Conservation (phyloP, 345 rosid species). For the Arabis hirsuta region DNA sequence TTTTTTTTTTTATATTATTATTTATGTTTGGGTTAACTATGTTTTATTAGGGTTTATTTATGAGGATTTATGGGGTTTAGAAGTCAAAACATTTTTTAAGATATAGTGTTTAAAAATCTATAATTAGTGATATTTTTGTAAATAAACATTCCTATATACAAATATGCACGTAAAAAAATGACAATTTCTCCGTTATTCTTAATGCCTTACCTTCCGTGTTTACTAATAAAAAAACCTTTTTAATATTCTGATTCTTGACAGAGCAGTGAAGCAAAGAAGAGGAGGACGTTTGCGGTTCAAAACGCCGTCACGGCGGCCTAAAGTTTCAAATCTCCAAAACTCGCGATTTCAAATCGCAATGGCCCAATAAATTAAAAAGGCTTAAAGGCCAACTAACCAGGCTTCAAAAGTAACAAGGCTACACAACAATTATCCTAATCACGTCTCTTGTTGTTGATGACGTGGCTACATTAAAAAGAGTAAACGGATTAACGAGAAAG, state of each 20-base stretch:
- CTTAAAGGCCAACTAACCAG: constrained; percentile 11
- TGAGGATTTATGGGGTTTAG: too few relatives aligned
- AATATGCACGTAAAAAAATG: too few relatives aligned
- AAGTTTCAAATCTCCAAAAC: background rate
- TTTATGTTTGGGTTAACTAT: too few relatives aligned
- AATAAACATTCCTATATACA: too few relatives aligned
- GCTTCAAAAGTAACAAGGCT: background rate
- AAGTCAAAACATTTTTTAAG: too few relatives aligned
- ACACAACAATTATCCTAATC: background rate
- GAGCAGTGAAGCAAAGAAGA: constrained; percentile 42
- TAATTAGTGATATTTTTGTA: too few relatives aligned
- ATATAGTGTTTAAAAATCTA: too few relatives aligned
- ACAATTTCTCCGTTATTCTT: background rate
- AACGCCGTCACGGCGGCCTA: background rate
- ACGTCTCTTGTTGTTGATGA: constrained; percentile 18
- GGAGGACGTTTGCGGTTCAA: constrained; percentile 13
- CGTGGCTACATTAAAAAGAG: constrained; percentile 18
- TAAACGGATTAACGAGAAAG: background rate
- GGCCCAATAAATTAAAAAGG: constrained; percentile 20
- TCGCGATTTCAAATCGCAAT: background rate
- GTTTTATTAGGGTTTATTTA: too few relatives aligned
- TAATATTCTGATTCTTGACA: constrained; percentile 46
- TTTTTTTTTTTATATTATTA: too few relatives aligned
- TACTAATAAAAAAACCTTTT: constrained; percentile 15
- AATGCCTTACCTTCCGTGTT: constrained; percentile 31